Conservation (phyloP, 768 basidiomycete species). For the Boletus vermiculosoides region DNA sequence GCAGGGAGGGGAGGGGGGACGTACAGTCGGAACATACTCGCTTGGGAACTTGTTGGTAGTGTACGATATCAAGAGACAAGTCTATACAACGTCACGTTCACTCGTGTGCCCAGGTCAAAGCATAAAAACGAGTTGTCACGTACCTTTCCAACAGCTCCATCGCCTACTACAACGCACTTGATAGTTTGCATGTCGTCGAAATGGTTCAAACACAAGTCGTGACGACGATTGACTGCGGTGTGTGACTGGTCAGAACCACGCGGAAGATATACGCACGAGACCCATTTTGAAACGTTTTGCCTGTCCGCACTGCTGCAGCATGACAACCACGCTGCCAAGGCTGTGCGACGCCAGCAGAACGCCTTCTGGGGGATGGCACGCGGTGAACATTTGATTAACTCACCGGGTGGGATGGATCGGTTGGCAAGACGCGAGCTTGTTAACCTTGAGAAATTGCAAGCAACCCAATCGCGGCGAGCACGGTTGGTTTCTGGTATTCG, state of each 20-base stretch:
- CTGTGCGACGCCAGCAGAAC: constrained; percentile 22
- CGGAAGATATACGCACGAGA: constrained; percentile 20
- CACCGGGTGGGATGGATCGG: constrained; percentile 20
- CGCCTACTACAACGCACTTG: constrained; percentile 96
- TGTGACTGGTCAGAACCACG: constrained; percentile 21
- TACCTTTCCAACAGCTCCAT: constrained; percentile 98
- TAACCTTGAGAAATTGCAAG: constrained; percentile 19
- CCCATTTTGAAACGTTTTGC: constrained; percentile 23
- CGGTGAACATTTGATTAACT: constrained; percentile 11
- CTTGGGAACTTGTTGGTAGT: constrained; percentile 98
- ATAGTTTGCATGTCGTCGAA: constrained; percentile 81
- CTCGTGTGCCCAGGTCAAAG: background rate
- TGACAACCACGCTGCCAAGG: constrained; percentile 32
- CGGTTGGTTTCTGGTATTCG: constrained; percentile 24
- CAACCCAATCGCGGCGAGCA: constrained; percentile 30
- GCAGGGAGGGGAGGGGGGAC: constrained; percentile 30
- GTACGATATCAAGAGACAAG: constrained; percentile 95
- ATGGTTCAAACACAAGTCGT: constrained; percentile 18
- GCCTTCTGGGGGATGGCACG: constrained; percentile 6
- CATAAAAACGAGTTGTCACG: constrained; percentile 28
- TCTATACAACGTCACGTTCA: constrained; percentile 45
- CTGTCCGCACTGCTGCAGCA: constrained; percentile 20
- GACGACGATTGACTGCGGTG: constrained; percentile 10
- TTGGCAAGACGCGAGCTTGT: constrained; percentile 21
- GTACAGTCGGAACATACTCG: constrained; percentile 97